Conservation (phyloP, 2,329 filamentous ascomycete genomes). For the Pseudogymnoascus sp. region DNA sequence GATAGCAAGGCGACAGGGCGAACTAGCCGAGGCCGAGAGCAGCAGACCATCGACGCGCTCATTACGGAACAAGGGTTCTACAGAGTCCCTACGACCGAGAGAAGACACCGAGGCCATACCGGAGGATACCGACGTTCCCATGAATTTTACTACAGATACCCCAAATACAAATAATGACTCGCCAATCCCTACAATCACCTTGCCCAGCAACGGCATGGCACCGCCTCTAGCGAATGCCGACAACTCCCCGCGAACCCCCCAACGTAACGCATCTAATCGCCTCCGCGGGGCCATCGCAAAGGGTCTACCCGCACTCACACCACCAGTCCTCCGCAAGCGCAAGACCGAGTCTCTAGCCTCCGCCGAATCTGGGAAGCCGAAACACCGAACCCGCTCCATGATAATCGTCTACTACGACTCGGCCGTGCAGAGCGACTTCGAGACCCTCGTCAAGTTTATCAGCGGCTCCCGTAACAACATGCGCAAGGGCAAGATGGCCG, state of each 20-base stretch:
- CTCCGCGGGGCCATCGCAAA: neutral
- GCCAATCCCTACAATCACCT: neutral
- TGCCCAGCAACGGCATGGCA: neutral
- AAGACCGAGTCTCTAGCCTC: slow-evolving; percentile 29
- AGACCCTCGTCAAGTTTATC: slow-evolving; percentile 74
- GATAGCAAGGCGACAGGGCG: slow-evolving; percentile 54
- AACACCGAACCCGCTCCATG: slow-evolving; percentile 63
- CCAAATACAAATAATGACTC: neutral
- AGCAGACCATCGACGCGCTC: slow-evolving; percentile 30
- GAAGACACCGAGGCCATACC: slow-evolving; percentile 15
- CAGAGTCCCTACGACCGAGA: slow-evolving; percentile 28
- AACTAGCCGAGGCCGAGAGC: slow-evolving; percentile 43
- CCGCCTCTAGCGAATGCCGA: neutral
- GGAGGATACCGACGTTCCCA: neutral
- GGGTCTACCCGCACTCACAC: neutral
- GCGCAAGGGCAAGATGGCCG: slow-evolving; percentile 80
- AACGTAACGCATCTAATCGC: neutral
- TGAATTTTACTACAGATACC: neutral
- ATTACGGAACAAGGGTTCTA: slow-evolving; percentile 29
- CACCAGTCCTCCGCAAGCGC: slow-evolving; percentile 24
- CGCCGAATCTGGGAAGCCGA: slow-evolving; percentile 22
- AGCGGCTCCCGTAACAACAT: slow-evolving; percentile 75
- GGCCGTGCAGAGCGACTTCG: slow-evolving; percentile 75
- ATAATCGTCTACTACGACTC: slow-evolving; percentile 91
- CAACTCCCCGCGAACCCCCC: neutral